These are phyloP conservation scores for Austroboletus novae-zelandiae DNA, from an alignment of 1,284 basidiomycete species.

Conservation along the genomic window DNA sequence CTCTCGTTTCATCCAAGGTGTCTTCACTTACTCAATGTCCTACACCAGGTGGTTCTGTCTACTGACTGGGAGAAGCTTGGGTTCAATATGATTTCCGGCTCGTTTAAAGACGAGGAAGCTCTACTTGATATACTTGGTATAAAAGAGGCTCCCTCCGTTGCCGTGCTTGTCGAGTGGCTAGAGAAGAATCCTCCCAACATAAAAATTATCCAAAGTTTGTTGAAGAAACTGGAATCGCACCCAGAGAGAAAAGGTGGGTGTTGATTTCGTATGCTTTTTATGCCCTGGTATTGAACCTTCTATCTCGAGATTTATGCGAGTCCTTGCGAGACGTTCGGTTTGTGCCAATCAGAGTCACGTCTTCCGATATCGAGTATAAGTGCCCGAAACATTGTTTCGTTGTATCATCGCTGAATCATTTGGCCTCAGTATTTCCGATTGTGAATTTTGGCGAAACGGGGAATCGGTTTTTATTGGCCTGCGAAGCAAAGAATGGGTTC, in stretches of 20 bases:
- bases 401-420: constrained; percentile 2
- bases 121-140: background rate
- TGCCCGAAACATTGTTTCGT: constrained; percentile 26
- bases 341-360: constrained; percentile 2
- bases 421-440: constrained; percentile 19
- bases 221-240: background rate
- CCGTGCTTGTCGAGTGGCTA: background rate
- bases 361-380: background rate
- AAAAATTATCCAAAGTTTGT: too few relatives aligned
- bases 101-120: background rate
- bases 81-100: background rate
- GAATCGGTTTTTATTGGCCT: constrained; percentile 21
- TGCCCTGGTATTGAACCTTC: too few relatives aligned
- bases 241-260: background rate
- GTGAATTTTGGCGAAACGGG: constrained; percentile 21
- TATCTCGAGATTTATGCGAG: background rate
- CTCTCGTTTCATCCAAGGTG: background rate
- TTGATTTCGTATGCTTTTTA: too few relatives aligned
- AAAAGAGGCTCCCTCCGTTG: background rate
- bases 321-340: constrained; percentile 9
- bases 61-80: background rate
- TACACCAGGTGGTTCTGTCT: background rate
- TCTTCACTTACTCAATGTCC: background rate
- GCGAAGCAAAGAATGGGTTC: constrained; percentile 18
- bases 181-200: background rate